Evolutionary conservation across 805 yeast genomes (phyloP).

Genomic region (Barnettozyma pratensis): DNA sequence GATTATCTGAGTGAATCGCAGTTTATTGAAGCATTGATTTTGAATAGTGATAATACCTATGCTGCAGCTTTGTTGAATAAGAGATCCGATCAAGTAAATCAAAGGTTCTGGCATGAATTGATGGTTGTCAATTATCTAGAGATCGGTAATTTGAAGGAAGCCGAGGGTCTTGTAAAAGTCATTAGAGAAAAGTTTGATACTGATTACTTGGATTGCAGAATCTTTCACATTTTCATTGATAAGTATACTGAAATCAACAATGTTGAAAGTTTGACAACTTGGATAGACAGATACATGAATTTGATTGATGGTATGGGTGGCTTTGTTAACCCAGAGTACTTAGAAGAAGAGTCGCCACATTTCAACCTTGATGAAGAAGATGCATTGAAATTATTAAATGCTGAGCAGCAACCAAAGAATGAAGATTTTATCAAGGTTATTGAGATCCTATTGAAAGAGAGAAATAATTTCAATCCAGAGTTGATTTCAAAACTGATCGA

Average conservation of each 20-base stretch:
- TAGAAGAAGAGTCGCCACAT: conserved; percentile 8
- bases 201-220: conserved; percentile 33
- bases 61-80: conserved; percentile 36
- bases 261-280: conserved; percentile 25
- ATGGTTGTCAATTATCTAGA: conserved; percentile 39
- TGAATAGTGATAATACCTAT: conserved; percentile 27
- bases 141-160: conserved; percentile 29
- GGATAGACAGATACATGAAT: conserved; percentile 27
- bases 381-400: conserved; percentile 27
- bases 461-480: not conserved
- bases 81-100: conserved; percentile 31
- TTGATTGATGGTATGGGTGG: conserved; percentile 25
- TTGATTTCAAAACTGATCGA: conserved; percentile 20
- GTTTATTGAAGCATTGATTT: conserved; percentile 40
- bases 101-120: conserved; percentile 50
- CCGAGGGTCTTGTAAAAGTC: conserved; percentile 29
- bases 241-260: conserved; percentile 26
- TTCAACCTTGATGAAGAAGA: conserved; percentile 22
- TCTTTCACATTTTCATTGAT: conserved; percentile 31
- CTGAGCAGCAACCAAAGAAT: conserved; percentile 22
- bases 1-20: conserved; percentile 49
- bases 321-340: not conserved
- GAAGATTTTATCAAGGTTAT: conserved; percentile 25
- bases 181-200: conserved; percentile 25
- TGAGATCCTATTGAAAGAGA: conserved; percentile 19